Base-by-base conservation (phyloP, 2,329 filamentous ascomycete species). In the Oidium heveae region DNA sequence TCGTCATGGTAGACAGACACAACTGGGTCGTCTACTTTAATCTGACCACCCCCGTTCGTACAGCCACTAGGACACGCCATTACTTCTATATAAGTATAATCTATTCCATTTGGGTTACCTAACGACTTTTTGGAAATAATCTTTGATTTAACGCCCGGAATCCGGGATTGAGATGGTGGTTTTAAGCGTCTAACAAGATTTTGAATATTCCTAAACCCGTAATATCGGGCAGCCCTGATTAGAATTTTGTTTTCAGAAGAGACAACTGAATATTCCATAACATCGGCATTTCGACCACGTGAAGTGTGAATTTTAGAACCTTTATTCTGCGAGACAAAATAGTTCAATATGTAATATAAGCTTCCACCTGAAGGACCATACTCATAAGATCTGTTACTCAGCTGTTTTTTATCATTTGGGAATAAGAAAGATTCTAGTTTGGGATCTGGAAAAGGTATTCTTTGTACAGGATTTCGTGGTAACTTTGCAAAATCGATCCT, bases 31-130 rank as follows among this genome's bases (percentile, higher is more conserved):
- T 86, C 84, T 28, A 86, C 77, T 64, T 94, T 94, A 65, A 98
- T 81, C 70, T 98, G 91, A 0, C 91, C 91, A 39, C 91, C 91
- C 1, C 91, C 91, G 62, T 98, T 98, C 55, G 91, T 98, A 69
- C 91, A 98, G 2, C 91, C 91, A n/a, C 91, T 91, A 0, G 91
- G 91, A 67, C 91, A 98, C 15, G 91, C 91, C 91, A 98, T 98
- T 56, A 98, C 91, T 68, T 98, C 91, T 32, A 96, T 84, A 67
- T 94, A 96, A n/a, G 83, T 76, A 66, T 88, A 88, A 37, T 94
- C 86, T 7, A 76, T 68, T 5, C 69, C 67, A 18, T 67, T 65
- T 18, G 66, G 54, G 61, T 75, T 75, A 16, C 13, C n/a, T 20
- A 16, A 32, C 5, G 16, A 12, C 58, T 71, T 74, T 56, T 74